phyloP scores from a whole-genome alignment of 2,329 filamentous ascomycete species.

The Macrophomina tecta region DNA sequence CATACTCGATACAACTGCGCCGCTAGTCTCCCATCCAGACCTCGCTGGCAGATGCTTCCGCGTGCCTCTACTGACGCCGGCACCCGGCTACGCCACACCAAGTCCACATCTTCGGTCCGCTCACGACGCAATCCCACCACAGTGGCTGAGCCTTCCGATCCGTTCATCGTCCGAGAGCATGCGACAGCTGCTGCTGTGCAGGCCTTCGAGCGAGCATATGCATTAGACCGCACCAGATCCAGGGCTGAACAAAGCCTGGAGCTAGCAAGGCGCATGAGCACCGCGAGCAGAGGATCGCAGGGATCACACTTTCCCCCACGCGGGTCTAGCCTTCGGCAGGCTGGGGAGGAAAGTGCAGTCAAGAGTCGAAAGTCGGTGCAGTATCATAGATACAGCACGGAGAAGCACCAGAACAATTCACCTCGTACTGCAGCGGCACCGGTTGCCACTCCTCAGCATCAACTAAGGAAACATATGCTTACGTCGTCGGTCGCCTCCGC shows the following conservation, averaged over 20 bases:
- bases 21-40: background rate
- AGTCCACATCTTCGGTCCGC: constrained; percentile 43
- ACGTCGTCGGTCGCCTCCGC: constrained; percentile 3
- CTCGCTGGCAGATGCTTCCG: constrained; percentile 39
- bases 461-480: constrained; percentile 27
- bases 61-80: constrained; percentile 45
- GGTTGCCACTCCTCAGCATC: constrained; percentile 18
- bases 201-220: constrained; percentile 43
- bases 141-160: constrained; percentile 35
- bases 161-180: constrained; percentile 41
- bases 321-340: constrained; percentile 37
- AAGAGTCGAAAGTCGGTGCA: constrained; percentile 27
- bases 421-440: background rate
- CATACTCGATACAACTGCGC: background rate
- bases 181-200: constrained; percentile 46
- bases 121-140: constrained; percentile 30
- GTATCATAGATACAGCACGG: constrained; percentile 26
- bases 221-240: constrained; percentile 32
- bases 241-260: constrained; percentile 30
- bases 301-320: constrained; percentile 46
- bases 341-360: constrained; percentile 4
- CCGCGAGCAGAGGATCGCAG: constrained; percentile 42
- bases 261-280: constrained; percentile 40
- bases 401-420: constrained; percentile 2
- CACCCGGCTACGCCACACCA: constrained; percentile 45